Evolutionary conservation across 2,329 filamentous ascomycete species (phyloP), one percentile per base, ranked within the genome.

Genomic region (Claviceps maximensis): DNA sequence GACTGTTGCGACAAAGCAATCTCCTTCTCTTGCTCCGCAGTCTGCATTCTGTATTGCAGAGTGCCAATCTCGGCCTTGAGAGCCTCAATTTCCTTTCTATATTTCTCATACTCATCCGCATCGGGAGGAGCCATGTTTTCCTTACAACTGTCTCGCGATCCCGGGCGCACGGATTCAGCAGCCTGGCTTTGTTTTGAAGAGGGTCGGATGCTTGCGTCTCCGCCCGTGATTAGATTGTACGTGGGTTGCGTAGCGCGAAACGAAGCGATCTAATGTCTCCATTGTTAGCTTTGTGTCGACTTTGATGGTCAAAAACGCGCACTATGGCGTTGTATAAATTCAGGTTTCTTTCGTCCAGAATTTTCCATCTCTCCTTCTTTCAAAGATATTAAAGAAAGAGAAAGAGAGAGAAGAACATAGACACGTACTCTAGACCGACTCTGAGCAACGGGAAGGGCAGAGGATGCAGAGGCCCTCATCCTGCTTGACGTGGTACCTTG

Each of bases 51-150:
- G 70, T 96, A 98, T 56, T 84, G 84, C 50, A 96, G 73, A 0
- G 89, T 87, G 56, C 90, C 93, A 44, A 97, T 75, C 68, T 96
- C 89, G 2, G 91, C 88, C 63, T 91, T 90, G 27, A 97, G 76
- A 58, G 90, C 85, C 62, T 97, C 90, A 55, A 77, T 79, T 38
- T 72, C 72, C 53, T 71, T 75, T 49, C 74, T 72, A 62, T 78
- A 79, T 47, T 71, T 74, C 62, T 82, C 79, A 62, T 80, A 79
- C 53, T 77, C 73, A 54, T 80, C 75, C n/a, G 74, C 74, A 54
- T 81, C 79, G 1, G 76, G 71, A 0, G 79, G 79, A 33, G 77
- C 75, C 59, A 77, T 71, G 61, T 82, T 82, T 62, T 79, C 80
- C 61, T 79, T 82, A 56, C 69, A 78, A 62, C 77, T 80, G 53